Evolutionary conservation across 202 grass and related monocot species (phyloP), one percentile per base, ranked within the genome.

Genomic region (Schoenoplectus triqueter): DNA sequence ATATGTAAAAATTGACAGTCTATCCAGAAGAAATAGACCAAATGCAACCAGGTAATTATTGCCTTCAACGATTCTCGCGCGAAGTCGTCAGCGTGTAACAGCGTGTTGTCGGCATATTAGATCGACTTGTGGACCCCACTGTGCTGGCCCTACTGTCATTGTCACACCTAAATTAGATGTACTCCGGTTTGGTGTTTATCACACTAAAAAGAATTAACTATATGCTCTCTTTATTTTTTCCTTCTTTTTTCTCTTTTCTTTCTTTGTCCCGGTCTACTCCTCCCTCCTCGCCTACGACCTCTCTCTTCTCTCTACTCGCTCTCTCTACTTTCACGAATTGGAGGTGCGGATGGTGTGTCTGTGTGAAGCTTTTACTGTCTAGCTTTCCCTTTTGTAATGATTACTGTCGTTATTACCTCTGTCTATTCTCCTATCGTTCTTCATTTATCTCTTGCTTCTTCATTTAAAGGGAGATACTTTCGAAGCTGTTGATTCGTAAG

Each of bases 211-310:
- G 40, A 71, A 44, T 44, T n/a, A 83, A 69, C 20, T 59, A 31
- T 19, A 82, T 20, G n/a, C 79, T 65, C 40, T 55, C 9, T 22
- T 8, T 62, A 5, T 50, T 65, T 52, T 67, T 64, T 71, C 39
- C 13, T 65, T 7, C 21, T 3, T 47, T 67, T 82, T 69, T 82
- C 46, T 82, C 61, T 82, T 84, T 69, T 84, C 81, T 69, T 82
- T 82, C 63, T 66, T 68, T 84, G 81, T 56, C 64, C 4, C 62
- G 66, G 81, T 84, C 81, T 66, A 84, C 81, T 84, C 81, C 64
- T 60, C 71, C 66, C 21, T 84, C 81, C 66, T 59, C 81, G 65
- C 65, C 49, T 69, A 84, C 62, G 66, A 39, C 66, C 64, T 67
- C 19, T 52, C 20, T 76, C 50, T 20, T 15, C 47, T 11, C 80